These are phyloP conservation scores for Dipodascopsis uninucleata DNA, from an alignment of 805 yeast species.

Conservation along the genomic window DNA sequence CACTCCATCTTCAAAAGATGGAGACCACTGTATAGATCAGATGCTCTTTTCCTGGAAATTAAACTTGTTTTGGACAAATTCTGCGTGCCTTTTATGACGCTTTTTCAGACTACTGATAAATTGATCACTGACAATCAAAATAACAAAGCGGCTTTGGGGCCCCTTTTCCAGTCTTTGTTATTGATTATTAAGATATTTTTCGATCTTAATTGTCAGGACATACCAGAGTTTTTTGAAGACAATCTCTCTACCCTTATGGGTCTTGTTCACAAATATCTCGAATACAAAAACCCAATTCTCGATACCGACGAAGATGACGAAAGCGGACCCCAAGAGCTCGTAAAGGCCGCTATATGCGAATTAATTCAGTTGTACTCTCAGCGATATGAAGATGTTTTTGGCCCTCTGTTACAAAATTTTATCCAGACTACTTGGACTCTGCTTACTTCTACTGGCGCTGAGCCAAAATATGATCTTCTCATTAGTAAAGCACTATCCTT, in stretches of 20 bases:
- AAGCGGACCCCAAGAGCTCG: constrained; percentile 62
- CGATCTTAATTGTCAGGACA: constrained; percentile 95
- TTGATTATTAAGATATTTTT: constrained; percentile 76
- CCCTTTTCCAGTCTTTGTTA: constrained; percentile 66
- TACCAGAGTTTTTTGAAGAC: constrained; percentile 97
- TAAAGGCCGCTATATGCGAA: constrained; percentile 81
- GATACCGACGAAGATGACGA: constrained; percentile 54
- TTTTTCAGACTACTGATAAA: constrained; percentile 64
- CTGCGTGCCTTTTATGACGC: constrained; percentile 68
- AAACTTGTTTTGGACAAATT: constrained; percentile 81
- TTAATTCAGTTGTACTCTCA: constrained; percentile 80
- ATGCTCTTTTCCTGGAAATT: constrained; percentile 83
- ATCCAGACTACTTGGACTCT: constrained; percentile 80
- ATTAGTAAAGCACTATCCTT: constrained; percentile 78
- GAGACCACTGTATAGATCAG: constrained; percentile 91
- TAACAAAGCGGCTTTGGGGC: constrained; percentile 50
- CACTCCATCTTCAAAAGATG: constrained; percentile 95
- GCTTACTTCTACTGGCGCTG: constrained; percentile 59
- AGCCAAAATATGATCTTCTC: constrained; percentile 77
- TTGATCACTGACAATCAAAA: constrained; percentile 48
- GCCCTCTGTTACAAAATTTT: constrained; percentile 68
- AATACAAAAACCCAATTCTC: constrained; percentile 53
- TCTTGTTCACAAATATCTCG: constrained; percentile 74
- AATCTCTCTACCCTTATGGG: constrained; percentile 72
- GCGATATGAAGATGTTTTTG: constrained; percentile 88